Percentiles rank a stretch among this genome's conserved stretches.
These are phyloP conservation scores for Leccinum boreale DNA, from an alignment of 768 basidiomycete species.

Conservation along the genomic window DNA sequence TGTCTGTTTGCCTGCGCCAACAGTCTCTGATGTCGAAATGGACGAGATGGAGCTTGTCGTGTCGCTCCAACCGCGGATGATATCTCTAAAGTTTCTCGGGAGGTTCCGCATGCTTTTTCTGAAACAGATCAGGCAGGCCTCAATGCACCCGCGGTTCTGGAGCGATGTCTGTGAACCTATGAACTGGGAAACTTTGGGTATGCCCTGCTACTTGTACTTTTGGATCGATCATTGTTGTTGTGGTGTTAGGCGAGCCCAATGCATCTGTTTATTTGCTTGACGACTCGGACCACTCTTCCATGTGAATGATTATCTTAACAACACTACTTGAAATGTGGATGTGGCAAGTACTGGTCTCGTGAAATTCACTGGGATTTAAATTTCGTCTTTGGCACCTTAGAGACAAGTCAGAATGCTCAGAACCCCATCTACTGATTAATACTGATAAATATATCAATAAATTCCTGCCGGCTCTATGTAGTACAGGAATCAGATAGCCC, in stretches of 20 bases:
- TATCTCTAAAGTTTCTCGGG: slow-evolving; percentile 83
- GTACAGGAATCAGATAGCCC: background rate
- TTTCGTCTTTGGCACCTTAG: too few species aligned
- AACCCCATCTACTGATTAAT: too few species aligned
- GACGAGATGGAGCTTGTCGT: slow-evolving; percentile 80
- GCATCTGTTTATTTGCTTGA: slow-evolving; percentile 92
- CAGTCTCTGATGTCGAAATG: slow-evolving; percentile 71
- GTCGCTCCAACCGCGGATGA: slow-evolving; percentile 76
- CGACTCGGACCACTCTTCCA: slow-evolving; percentile 10
- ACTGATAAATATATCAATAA: background rate
- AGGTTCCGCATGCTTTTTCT: slow-evolving; percentile 70
- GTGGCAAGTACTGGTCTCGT: too few species aligned
- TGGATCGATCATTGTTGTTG: slow-evolving; percentile 6
- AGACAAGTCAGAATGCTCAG: too few species aligned
- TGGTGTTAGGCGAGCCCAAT: slow-evolving; percentile 58
- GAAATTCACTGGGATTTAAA: too few species aligned
- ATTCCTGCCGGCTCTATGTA: background rate
- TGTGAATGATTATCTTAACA: too few species aligned
- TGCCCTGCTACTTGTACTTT: slow-evolving; percentile 5
- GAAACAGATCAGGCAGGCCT: slow-evolving; percentile 73
- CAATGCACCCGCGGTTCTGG: slow-evolving; percentile 99
- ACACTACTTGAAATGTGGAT: too few species aligned
- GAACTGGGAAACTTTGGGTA: slow-evolving; percentile 86
- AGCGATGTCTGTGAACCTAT: slow-evolving; percentile 97
- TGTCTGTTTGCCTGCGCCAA: slow-evolving; percentile 89